A percentile compares a stretch with the other conserved stretches of the same genome.
phyloP scores from a whole-genome alignment of 176 grass and related monocot genomes.

The Typha latifolia region DNA sequence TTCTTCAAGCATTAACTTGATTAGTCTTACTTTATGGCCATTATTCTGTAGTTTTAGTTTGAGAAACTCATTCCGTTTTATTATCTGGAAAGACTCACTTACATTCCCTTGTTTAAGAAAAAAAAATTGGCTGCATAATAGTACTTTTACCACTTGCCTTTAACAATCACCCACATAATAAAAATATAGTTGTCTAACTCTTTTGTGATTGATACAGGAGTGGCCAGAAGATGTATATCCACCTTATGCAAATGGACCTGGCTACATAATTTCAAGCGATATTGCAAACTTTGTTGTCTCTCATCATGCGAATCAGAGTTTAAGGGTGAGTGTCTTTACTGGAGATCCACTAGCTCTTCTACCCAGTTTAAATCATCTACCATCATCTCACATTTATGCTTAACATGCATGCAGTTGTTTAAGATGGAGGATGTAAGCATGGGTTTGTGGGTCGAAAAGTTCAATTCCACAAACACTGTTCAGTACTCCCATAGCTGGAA shows the following conservation, averaged over 20 bases:
- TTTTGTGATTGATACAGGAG: constrained; percentile 45
- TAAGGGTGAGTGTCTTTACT: constrained; percentile 45
- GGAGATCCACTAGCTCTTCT: neutral
- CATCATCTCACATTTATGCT: neutral
- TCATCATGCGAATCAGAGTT: constrained; percentile 62
- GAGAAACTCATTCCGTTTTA: too few species aligned
- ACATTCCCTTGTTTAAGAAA: too few species aligned
- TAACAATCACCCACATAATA: too few species aligned
- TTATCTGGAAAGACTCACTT: too few species aligned
- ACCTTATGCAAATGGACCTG: constrained; percentile 85
- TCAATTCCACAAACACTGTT: constrained; percentile 53
- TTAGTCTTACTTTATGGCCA: neutral
- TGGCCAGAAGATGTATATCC: constrained; percentile 97
- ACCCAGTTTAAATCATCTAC: neutral
- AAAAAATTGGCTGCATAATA: too few species aligned
- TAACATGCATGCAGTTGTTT: constrained; percentile 55
- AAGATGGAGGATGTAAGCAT: constrained; percentile 99
- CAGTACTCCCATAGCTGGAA: constrained; percentile 92
- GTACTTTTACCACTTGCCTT: too few species aligned
- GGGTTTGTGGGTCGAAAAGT: constrained; percentile 91
- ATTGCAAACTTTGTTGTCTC: constrained; percentile 72
- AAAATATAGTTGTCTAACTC: neutral
- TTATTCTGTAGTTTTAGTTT: too few species aligned
- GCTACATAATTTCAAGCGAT: constrained; percentile 79
- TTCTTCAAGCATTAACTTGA: neutral